A percentile compares a stretch with the other conserved stretches of the same genome.
These are phyloP conservation scores for Fusarium ramigenum DNA, from an alignment of 2,329 filamentous ascomycete species.

Conservation along the genomic window DNA sequence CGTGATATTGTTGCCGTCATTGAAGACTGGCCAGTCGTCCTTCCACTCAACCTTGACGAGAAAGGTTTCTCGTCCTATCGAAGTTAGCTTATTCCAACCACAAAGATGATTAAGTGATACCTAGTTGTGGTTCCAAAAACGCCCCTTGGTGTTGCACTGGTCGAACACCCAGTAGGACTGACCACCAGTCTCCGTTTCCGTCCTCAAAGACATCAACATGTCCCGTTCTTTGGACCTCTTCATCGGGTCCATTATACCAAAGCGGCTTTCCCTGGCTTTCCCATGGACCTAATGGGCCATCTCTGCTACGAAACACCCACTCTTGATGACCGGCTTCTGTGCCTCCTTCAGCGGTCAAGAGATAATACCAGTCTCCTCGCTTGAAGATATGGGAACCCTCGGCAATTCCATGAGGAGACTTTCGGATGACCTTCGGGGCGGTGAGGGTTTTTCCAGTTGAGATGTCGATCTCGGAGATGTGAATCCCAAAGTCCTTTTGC, in stretches of 20 bases:
- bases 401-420: constrained; percentile 52
- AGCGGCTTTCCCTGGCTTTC: constrained; percentile 47
- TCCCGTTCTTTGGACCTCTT: constrained; percentile 56
- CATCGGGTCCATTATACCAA: constrained; percentile 53
- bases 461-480: constrained; percentile 56
- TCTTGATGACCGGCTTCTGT: constrained; percentile 57
- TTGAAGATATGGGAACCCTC: constrained; percentile 50
- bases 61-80: constrained; percentile 38
- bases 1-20: constrained; percentile 37
- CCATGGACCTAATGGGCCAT: constrained; percentile 59
- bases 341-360: constrained; percentile 40
- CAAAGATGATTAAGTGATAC: neutral
- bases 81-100: neutral
- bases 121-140: constrained; percentile 37
- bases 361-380: constrained; percentile 38
- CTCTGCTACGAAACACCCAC: constrained; percentile 59
- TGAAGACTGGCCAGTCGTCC: constrained; percentile 40
- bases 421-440: constrained; percentile 47
- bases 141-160: constrained; percentile 13
- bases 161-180: constrained; percentile 34
- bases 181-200: constrained; percentile 37
- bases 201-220: constrained; percentile 42
- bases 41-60: constrained; percentile 40
- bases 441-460: constrained; percentile 53
- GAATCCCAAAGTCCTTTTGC: constrained; percentile 62